Evolutionary conservation across 1,284 basidiomycete genomes (phyloP).

Genomic region (Trichosporon ovoides): DNA sequence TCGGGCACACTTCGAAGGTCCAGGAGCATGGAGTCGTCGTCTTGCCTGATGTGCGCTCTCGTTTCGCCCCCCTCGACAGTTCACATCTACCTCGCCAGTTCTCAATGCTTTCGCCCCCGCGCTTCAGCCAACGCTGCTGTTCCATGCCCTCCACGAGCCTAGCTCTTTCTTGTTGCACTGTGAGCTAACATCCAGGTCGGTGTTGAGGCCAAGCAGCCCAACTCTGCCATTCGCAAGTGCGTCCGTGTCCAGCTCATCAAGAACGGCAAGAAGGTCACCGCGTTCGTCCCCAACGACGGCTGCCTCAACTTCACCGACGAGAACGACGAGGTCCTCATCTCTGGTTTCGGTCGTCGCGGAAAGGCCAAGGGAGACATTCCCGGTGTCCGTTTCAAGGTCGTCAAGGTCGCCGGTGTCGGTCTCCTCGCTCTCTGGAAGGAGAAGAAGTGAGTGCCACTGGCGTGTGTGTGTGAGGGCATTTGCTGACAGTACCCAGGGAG

Average conservation of each 20-base stretch:
- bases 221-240: slow-evolving; percentile 99
- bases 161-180: too few species aligned
- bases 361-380: slow-evolving; percentile 65
- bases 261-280: slow-evolving; percentile 99
- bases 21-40: too few species aligned
- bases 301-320: slow-evolving; percentile 96
- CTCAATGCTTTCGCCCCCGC: too few species aligned
- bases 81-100: too few species aligned
- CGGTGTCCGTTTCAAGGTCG: slow-evolving; percentile 93
- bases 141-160: background rate
- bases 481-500: slow-evolving; percentile 55
- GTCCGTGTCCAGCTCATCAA: slow-evolving; percentile 99
- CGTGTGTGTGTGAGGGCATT: background rate
- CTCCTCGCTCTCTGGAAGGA: slow-evolving; percentile 96
- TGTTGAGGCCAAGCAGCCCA: slow-evolving; percentile 73
- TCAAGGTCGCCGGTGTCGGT: slow-evolving; percentile 99
- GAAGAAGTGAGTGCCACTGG: slow-evolving; percentile 76
- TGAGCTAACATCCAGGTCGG: slow-evolving; percentile 48
- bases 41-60: too few species aligned
- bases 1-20: background rate
- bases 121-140: background rate
- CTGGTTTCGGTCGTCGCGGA: slow-evolving; percentile 98
- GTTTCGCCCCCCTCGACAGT: too few species aligned
- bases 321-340: slow-evolving; percentile 99
- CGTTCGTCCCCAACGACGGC: slow-evolving; percentile 90